Conservation (phyloP, 2,329 filamentous ascomycete genomes). For the Trichophyton simii region DNA sequence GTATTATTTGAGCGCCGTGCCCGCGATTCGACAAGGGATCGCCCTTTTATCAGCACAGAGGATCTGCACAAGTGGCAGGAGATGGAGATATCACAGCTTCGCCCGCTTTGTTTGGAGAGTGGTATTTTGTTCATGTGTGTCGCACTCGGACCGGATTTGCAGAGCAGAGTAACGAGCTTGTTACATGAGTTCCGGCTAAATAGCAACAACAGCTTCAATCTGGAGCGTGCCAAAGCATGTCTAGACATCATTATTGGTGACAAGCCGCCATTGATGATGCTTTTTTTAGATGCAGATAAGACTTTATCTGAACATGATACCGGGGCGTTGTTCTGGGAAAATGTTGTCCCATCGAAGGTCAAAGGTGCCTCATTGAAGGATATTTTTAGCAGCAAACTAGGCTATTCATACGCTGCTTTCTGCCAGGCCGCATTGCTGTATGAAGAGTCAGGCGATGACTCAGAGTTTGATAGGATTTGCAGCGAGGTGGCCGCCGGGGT, state of each 20-base stretch:
- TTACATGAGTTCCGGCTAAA: constrained; percentile 31
- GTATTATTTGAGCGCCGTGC: constrained; percentile 28
- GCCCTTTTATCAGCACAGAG: constrained; percentile 21
- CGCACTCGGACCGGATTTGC: not conserved
- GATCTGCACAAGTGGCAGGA: constrained; percentile 40
- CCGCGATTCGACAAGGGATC: constrained; percentile 28
- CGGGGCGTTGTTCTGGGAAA: constrained; percentile 40
- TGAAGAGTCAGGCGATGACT: constrained; percentile 32
- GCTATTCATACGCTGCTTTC: constrained; percentile 45
- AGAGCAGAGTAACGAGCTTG: constrained; percentile 12
- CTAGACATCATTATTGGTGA: constrained; percentile 22
- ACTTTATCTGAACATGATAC: constrained; percentile 43
- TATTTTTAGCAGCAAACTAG: constrained; percentile 37
- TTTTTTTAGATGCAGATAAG: constrained; percentile 48
- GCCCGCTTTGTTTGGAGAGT: constrained; percentile 33
- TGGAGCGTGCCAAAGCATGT: constrained; percentile 16
- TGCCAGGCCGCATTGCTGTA: constrained; percentile 43
- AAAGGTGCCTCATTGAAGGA: constrained; percentile 22
- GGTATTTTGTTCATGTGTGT: constrained; percentile 37
- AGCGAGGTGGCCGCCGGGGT: constrained; percentile 31
- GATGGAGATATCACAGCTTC: constrained; percentile 34
- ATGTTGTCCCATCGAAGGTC: constrained; percentile 3
- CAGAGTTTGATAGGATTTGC: constrained; percentile 37
- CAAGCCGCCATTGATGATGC: constrained; percentile 29
- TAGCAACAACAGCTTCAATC: constrained; percentile 28